phyloP scores from a whole-genome alignment of 2,329 filamentous ascomycete species.

The Penicillium olsonii region DNA sequence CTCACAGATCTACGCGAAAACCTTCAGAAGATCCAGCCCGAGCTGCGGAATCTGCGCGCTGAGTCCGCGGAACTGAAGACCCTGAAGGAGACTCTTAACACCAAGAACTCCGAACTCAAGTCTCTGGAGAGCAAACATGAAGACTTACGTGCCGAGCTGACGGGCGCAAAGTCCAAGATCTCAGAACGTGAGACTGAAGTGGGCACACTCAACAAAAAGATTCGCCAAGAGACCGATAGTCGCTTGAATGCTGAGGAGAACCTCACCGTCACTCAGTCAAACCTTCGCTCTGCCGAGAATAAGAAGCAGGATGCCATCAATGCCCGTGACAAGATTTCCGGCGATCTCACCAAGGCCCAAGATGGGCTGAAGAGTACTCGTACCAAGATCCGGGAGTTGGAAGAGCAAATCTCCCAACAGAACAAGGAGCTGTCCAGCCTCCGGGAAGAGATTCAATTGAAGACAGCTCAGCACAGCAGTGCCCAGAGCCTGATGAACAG shows the following conservation, averaged over 20 bases:
- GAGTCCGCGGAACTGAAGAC: slow-evolving; percentile 75
- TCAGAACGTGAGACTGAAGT: slow-evolving; percentile 77
- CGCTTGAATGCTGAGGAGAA: slow-evolving; percentile 77
- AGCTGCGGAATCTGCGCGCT: slow-evolving; percentile 74
- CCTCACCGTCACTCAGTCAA: slow-evolving; percentile 70
- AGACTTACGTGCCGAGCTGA: slow-evolving; percentile 74
- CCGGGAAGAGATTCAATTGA: slow-evolving; percentile 79
- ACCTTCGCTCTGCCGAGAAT: slow-evolving; percentile 74
- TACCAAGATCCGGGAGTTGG: slow-evolving; percentile 68
- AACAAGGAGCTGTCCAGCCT: slow-evolving; percentile 67
- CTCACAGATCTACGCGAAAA: slow-evolving; percentile 77
- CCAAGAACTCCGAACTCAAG: slow-evolving; percentile 64
- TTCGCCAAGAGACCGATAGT: slow-evolving; percentile 71
- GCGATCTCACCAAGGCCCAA: slow-evolving; percentile 70
- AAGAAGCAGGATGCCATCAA: slow-evolving; percentile 78
- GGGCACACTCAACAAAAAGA: slow-evolving; percentile 73
- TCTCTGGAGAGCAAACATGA: slow-evolving; percentile 80
- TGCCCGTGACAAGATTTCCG: slow-evolving; percentile 67
- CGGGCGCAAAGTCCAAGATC: slow-evolving; percentile 67
- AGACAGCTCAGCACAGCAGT: slow-evolving; percentile 80
- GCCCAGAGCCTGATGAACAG: slow-evolving; percentile 83
- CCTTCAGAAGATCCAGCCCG: slow-evolving; percentile 81
- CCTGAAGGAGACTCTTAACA: slow-evolving; percentile 72
- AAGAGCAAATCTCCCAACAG: slow-evolving; percentile 70
- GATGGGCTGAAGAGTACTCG: slow-evolving; percentile 64